phyloP scores from a whole-genome alignment of 441 rosid genomes.

The Croton laevigatus region DNA sequence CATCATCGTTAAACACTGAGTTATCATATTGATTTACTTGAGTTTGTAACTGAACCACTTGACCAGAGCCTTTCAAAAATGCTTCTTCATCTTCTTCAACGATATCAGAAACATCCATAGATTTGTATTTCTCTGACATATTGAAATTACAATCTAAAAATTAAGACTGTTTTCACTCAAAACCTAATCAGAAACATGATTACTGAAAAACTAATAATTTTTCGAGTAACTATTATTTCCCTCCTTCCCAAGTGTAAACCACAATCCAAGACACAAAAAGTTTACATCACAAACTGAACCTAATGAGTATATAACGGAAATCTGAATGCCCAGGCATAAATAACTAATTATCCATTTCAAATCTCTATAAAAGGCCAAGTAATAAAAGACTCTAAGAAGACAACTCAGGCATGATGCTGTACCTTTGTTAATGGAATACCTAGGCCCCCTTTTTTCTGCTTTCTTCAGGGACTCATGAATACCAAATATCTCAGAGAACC shows the following conservation, averaged over 20 bases:
- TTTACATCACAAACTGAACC: neutral
- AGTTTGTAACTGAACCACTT: slow-evolving; percentile 36
- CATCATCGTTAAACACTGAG: slow-evolving; percentile 36
- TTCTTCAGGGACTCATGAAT: slow-evolving; percentile 74
- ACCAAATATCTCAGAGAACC: slow-evolving; percentile 95
- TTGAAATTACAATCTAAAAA: slow-evolving; percentile 22
- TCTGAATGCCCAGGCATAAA: neutral
- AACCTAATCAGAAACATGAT: slow-evolving; percentile 19
- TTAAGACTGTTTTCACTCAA: slow-evolving; percentile 16
- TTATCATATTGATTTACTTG: slow-evolving; percentile 39
- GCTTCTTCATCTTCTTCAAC: slow-evolving; percentile 95
- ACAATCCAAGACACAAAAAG: neutral
- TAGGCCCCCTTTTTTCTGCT: slow-evolving; percentile 58
- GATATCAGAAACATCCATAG: slow-evolving; percentile 54
- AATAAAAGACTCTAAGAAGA: neutral
- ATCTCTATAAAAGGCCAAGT: slow-evolving; percentile 10
- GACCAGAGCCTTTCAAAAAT: slow-evolving; percentile 56
- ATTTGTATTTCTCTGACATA: slow-evolving; percentile 57
- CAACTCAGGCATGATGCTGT: slow-evolving; percentile 18
- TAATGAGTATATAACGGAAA: neutral
- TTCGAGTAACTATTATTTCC: too few species aligned
- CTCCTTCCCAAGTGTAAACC: neutral
- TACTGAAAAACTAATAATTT: neutral
- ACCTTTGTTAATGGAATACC: slow-evolving; percentile 63
- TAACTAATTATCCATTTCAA: neutral